These are phyloP conservation scores for Cupressus sempervirens DNA, from an alignment of 75 land plant genomes.

Conservation along the genomic window DNA sequence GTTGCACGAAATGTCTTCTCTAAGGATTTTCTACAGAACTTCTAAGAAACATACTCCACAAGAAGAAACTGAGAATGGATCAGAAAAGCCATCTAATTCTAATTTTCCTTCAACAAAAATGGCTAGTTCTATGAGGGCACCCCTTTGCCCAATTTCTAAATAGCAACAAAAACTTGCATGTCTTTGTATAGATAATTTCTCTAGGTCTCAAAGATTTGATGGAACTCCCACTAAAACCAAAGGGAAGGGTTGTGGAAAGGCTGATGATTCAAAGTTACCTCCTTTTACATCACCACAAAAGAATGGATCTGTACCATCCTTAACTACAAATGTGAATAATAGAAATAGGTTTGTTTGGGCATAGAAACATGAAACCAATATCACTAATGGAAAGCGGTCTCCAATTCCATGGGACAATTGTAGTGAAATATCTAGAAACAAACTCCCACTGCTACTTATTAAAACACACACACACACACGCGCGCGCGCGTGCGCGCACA, in stretches of 20 bases:
- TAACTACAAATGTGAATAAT: background rate
- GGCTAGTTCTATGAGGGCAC: no score
- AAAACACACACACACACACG: no score
- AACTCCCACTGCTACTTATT: background rate
- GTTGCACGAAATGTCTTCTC: constrained; percentile 40
- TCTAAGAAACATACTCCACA: constrained; percentile 22
- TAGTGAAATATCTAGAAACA: background rate
- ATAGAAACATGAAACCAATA: constrained; percentile 20
- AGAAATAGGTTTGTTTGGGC: constrained; percentile 57
- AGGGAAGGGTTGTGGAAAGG: constrained; percentile 13
- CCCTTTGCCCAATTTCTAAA: constrained; percentile 43
- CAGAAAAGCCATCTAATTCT: constrained; percentile 25
- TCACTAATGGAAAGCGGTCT: background rate
- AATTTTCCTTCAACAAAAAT: background rate
- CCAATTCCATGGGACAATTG: background rate
- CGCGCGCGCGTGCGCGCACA: no score
- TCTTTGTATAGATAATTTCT: constrained; percentile 10
- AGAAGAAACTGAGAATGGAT: constrained; percentile 54
- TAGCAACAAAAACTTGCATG: constrained; percentile 18
- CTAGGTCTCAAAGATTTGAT: constrained; percentile 18
- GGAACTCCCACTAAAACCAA: constrained; percentile 42
- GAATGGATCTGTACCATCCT: constrained; percentile 10
- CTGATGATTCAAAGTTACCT: constrained; percentile 9
- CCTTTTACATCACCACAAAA: no score
- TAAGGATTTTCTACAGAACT: constrained; percentile 36